phyloP scores from a whole-genome alignment of 2,329 filamentous ascomycete genomes.

The Fusarium miscanthi region DNA sequence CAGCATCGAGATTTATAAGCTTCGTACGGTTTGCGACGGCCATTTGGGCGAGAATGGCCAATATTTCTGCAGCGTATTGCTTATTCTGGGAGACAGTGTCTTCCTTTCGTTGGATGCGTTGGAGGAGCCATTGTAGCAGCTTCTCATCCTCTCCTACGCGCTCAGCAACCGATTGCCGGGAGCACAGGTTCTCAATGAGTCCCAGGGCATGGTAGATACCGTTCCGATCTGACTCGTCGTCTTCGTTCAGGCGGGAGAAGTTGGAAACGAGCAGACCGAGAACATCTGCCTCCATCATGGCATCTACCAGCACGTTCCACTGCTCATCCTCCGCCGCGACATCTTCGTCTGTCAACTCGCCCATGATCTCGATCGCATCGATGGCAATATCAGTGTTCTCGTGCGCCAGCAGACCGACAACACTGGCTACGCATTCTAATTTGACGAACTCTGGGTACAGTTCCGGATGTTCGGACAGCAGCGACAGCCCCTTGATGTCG shows the following conservation, averaged over 20 bases:
- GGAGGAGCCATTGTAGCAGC: constrained; percentile 81
- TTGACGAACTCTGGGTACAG: constrained; percentile 84
- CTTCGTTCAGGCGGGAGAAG: constrained; percentile 82
- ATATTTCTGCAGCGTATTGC: constrained; percentile 91
- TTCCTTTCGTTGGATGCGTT: constrained; percentile 77
- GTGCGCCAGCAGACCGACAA: constrained; percentile 87
- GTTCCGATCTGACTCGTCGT: constrained; percentile 75
- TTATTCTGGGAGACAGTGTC: constrained; percentile 84
- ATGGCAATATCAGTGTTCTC: constrained; percentile 98
- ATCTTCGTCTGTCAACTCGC: constrained; percentile 93
- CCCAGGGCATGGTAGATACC: constrained; percentile 88
- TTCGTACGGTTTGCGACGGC: constrained; percentile 72
- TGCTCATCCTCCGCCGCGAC: constrained; percentile 82
- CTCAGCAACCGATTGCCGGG: constrained; percentile 74
- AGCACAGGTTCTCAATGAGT: constrained; percentile 87
- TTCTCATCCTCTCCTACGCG: constrained; percentile 75
- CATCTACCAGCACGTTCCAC: constrained; percentile 81
- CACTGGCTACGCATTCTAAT: constrained; percentile 75
- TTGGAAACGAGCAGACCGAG: constrained; percentile 81
- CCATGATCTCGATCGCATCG: constrained; percentile 87
- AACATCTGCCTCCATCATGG: constrained; percentile 74
- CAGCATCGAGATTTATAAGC: constrained; percentile 74
- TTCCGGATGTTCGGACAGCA: constrained; percentile 86
- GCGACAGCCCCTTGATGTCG: constrained; percentile 86
- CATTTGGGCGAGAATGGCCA: constrained; percentile 88